Conservation (phyloP, 2,329 filamentous ascomycete genomes). For the Thielaviopsis populi region DNA sequence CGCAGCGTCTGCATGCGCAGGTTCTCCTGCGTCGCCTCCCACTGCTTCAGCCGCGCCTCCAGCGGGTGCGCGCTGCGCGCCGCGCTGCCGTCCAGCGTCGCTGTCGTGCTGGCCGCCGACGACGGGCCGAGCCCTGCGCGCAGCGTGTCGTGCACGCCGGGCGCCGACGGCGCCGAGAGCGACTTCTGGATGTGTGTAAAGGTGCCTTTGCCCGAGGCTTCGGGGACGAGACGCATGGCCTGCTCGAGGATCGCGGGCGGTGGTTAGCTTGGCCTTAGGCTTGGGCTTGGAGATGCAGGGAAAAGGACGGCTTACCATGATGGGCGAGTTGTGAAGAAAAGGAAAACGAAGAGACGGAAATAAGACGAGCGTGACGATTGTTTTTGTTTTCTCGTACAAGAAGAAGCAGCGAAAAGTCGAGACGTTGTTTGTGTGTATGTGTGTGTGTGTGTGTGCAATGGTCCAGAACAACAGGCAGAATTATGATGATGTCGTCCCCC, state of each 20-base stretch:
- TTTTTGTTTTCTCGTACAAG: neutral
- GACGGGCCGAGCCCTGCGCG: conserved; percentile 64
- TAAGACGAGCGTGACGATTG: neutral
- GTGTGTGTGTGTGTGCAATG: neutral
- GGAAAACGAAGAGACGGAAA: neutral
- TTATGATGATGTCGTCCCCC: neutral
- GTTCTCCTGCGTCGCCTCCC: conserved; percentile 76
- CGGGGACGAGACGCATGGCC: conserved; percentile 82
- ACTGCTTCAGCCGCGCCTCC: conserved; percentile 74
- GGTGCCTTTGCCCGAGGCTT: conserved; percentile 47
- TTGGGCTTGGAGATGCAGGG: neutral
- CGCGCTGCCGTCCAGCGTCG: conserved; percentile 24
- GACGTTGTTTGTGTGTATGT: neutral
- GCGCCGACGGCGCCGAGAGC: conserved; percentile 71
- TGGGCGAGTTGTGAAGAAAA: conserved; percentile 4
- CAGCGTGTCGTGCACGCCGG: conserved; percentile 85
- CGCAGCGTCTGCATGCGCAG: conserved; percentile 81
- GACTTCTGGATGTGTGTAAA: conserved; percentile 47
- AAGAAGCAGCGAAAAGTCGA: neutral
- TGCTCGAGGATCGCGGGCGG: conserved; percentile 26
- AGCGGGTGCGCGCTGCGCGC: conserved; percentile 67
- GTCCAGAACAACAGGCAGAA: neutral
- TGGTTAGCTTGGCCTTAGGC: conserved; percentile 13
- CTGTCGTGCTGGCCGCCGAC: conserved; percentile 32
- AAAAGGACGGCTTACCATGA: conserved; percentile 8